Conservation (phyloP, 2,329 filamentous ascomycete species). For the Sporothrix mexicana region DNA sequence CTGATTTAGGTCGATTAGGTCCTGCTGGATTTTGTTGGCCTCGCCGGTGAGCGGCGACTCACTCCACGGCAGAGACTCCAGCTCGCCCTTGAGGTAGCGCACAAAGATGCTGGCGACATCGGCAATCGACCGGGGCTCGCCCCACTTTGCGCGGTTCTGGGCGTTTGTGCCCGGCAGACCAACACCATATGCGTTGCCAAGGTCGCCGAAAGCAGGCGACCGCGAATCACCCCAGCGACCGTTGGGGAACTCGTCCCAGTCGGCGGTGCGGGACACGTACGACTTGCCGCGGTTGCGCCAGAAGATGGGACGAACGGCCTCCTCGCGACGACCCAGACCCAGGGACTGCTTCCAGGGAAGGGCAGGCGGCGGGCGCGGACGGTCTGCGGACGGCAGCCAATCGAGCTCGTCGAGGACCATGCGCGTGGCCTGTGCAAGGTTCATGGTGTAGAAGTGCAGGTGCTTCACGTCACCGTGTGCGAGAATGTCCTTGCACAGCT, state of each 20-base stretch:
- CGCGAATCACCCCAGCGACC: conserved; percentile 97
- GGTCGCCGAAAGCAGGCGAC: conserved; percentile 92
- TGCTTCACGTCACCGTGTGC: conserved; percentile 77
- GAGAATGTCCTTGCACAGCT: conserved; percentile 87
- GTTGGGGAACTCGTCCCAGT: conserved; percentile 99
- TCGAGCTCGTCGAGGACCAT: conserved; percentile 92
- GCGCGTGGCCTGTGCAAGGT: conserved; percentile 89
- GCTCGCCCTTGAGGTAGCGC: conserved; percentile 78
- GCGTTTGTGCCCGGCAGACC: conserved; percentile 94
- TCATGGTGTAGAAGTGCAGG: conserved; percentile 99
- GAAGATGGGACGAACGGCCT: conserved; percentile 97
- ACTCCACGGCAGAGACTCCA: conserved; percentile 90
- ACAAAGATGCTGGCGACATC: conserved; percentile 87
- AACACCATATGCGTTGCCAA: conserved; percentile 91
- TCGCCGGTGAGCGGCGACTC: conserved; percentile 85
- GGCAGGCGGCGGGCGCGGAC: conserved; percentile 78
- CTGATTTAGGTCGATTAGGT: conserved; percentile 81
- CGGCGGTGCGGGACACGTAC: conserved; percentile 92
- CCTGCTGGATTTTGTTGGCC: conserved; percentile 75
- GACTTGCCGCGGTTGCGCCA: conserved; percentile 98
- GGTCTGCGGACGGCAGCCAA: conserved; percentile 76
- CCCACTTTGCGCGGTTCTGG: conserved; percentile 94
- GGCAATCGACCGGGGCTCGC: conserved; percentile 76
- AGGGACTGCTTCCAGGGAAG: conserved; percentile 96
- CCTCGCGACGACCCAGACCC: conserved; percentile 82